Evolutionary conservation across 805 yeast species (phyloP).

Genomic region (Brettanomyces naardenensis): DNA sequence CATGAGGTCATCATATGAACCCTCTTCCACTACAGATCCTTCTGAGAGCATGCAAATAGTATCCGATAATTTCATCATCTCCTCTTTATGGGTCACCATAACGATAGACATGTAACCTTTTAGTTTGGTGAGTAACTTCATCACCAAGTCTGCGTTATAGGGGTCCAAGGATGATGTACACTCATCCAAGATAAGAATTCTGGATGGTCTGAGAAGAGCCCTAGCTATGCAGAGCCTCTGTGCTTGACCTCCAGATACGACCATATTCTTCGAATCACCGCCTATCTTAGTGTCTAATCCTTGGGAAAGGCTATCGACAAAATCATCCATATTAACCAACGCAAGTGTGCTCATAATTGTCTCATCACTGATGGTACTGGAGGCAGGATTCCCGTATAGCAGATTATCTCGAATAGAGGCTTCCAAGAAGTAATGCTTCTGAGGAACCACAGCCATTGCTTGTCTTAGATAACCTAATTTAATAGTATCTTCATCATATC

Average conservation of each 20-base stretch:
- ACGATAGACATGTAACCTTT: conserved; percentile 35
- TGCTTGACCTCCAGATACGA: conserved; percentile 84
- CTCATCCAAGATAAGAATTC: conserved; percentile 71
- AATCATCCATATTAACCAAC: conserved; percentile 43
- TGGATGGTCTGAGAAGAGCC: conserved; percentile 63
- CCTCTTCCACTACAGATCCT: conserved; percentile 43
- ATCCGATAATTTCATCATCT: conserved; percentile 54
- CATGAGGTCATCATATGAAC: conserved; percentile 20
- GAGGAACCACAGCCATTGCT: conserved; percentile 64
- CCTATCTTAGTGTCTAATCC: conserved; percentile 57
- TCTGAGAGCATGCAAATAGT: conserved; percentile 38
- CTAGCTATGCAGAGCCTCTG: conserved; percentile 83
- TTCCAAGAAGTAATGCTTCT: conserved; percentile 61
- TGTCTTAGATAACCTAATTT: conserved; percentile 42
- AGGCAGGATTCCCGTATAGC: conserved; percentile 42
- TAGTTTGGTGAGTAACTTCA: conserved; percentile 34
- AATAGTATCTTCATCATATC: conserved; percentile 37
- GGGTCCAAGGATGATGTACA: conserved; percentile 84
- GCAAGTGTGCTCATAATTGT: conserved; percentile 33
- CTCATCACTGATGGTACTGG: conserved; percentile 10
- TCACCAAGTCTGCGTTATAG: conserved; percentile 44
- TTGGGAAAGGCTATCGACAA: conserved; percentile 45
- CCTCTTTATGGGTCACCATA: conserved; percentile 67
- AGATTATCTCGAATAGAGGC: conserved; percentile 71
- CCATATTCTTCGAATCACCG: conserved; percentile 28